phyloP scores from a whole-genome alignment of 2,329 filamentous ascomycete genomes.

The Eurotiales sp. region DNA sequence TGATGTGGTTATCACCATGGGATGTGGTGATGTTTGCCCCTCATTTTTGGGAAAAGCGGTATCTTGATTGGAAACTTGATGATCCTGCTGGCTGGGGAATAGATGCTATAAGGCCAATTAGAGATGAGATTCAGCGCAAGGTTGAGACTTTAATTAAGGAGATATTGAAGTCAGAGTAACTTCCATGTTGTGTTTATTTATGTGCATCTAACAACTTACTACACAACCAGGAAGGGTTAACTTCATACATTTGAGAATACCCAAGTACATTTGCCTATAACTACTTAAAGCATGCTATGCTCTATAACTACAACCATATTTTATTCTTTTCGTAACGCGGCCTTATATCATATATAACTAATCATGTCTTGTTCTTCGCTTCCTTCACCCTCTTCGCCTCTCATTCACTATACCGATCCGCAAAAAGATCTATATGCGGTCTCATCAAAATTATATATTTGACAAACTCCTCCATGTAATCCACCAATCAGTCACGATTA shows the following conservation, averaged over 20 bases:
- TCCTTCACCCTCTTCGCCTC: conserved; percentile 25
- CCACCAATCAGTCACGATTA: conserved; percentile 59
- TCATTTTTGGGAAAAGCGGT: conserved; percentile 25
- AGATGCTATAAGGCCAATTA: conserved; percentile 21
- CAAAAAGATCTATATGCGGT: conserved; percentile 58
- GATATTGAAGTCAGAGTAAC: no score
- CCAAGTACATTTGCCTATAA: no score
- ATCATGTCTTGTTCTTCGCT: conserved; percentile 4
- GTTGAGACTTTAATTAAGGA: conserved; percentile 20
- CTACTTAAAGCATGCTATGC: no score
- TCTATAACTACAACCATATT: no score
- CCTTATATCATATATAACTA: no score
- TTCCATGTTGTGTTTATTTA: no score
- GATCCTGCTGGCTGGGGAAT: conserved; percentile 24
- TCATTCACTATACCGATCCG: conserved; percentile 61
- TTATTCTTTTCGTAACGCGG: no score
- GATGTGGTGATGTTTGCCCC: conserved; percentile 25
- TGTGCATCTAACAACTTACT: no score
- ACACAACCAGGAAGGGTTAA: no score
- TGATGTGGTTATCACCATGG: conserved; percentile 27
- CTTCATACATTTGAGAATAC: no score
- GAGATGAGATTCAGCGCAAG: conserved; percentile 22
- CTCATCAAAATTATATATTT: conserved; percentile 66
- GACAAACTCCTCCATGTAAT: conserved; percentile 68
- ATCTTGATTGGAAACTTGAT: conserved; percentile 25